Percentiles rank a stretch among this genome's conserved stretches.
Evolutionary conservation across 1,284 basidiomycete species (phyloP).

Genomic region (Trichosporon sp.): DNA sequence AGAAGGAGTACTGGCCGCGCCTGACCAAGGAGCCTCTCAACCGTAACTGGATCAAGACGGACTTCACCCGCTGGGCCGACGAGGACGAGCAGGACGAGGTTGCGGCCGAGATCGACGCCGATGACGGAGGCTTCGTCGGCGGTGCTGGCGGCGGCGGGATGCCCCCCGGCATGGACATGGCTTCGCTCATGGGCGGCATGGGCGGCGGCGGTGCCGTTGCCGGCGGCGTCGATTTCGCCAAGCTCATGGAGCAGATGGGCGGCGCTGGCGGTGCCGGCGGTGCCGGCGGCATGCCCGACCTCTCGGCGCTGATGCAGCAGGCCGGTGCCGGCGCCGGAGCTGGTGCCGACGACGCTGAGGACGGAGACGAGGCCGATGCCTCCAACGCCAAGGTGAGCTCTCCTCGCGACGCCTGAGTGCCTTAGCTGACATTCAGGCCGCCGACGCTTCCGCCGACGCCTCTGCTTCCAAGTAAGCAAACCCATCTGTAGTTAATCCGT

Average conservation of each 20-base stretch:
- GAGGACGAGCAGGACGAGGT: constrained; percentile 86
- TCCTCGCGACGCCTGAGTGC: too few species aligned
- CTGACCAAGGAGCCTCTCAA: constrained; percentile 76
- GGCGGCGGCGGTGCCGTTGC: constrained; percentile 58
- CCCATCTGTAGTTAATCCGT: constrained; percentile 14
- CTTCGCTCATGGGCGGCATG: constrained; percentile 52
- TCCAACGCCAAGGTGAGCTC: constrained; percentile 29
- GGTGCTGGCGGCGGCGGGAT: constrained; percentile 34
- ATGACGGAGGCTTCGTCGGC: constrained; percentile 44
- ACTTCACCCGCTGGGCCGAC: constrained; percentile 84
- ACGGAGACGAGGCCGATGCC: constrained; percentile 57
- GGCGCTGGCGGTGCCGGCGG: constrained; percentile 57
- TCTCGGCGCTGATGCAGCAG: constrained; percentile 51
- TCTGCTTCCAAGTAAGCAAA: constrained; percentile 9
- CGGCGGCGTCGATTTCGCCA: constrained; percentile 59
- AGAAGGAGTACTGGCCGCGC: constrained; percentile 83
- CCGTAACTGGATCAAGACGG: constrained; percentile 80
- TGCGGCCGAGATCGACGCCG: constrained; percentile 30
- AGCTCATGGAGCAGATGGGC: constrained; percentile 56
- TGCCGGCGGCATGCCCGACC: constrained; percentile 50
- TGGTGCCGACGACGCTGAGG: constrained; percentile 49
- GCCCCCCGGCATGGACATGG: constrained; percentile 40
- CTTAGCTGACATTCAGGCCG: constrained; percentile 5
- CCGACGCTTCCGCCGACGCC: neutral
- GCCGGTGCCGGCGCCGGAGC: constrained; percentile 44